These are phyloP conservation scores for Schizochytrium sp. DNA, from an alignment of 108 stramenopile genomes.

Conservation along the genomic window DNA sequence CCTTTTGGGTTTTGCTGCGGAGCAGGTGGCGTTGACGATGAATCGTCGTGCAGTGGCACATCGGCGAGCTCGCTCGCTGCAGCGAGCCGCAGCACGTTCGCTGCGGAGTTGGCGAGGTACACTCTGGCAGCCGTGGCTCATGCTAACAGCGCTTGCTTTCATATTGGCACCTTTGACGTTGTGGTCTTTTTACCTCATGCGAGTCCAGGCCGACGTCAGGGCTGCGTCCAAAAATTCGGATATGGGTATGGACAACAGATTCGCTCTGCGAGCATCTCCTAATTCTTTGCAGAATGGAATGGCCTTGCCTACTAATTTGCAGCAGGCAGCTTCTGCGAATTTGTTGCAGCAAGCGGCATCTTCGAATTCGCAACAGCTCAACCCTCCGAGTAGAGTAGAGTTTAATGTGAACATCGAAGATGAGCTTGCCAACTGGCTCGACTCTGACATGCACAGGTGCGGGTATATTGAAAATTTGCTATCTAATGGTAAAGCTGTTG, in stretches of 20 bases:
- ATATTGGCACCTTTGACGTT: not conserved
- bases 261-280: too few relatives aligned
- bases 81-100: not conserved
- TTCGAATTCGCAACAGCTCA: too few relatives aligned
- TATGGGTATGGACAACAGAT: too few relatives aligned
- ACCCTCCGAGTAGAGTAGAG: too few relatives aligned
- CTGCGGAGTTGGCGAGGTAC: too few relatives aligned
- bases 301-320: too few relatives aligned
- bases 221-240: too few relatives aligned
- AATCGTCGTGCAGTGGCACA: not conserved
- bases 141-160: not conserved
- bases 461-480: not conserved
- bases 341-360: too few relatives aligned
- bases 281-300: too few relatives aligned
- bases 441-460: conserved; percentile 33
- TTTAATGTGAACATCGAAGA: not conserved
- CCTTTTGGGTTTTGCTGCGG: too few relatives aligned
- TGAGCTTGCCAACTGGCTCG: not conserved
- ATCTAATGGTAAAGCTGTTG: not conserved
- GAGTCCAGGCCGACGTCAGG: too few relatives aligned
- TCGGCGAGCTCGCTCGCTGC: conserved; percentile 32
- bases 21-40: not conserved
- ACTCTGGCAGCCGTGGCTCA: not conserved
- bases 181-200: not conserved
- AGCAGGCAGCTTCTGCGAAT: too few relatives aligned